Percentiles rank a stretch among this genome's conserved stretches.
Evolutionary conservation across 2,329 filamentous ascomycete species (phyloP).

Genomic region (Sclerotinia nivalis): DNA sequence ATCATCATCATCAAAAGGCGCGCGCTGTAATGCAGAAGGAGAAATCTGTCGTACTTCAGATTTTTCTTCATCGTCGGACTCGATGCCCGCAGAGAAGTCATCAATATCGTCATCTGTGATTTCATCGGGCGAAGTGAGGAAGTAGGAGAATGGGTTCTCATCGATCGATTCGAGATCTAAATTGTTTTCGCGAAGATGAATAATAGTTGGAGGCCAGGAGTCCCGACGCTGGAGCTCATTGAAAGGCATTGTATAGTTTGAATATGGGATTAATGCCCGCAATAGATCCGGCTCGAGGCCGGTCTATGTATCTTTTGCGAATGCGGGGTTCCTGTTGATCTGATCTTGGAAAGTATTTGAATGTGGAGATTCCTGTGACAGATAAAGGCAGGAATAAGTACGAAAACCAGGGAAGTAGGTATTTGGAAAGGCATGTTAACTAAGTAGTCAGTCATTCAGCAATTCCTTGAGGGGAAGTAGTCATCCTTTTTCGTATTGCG

Average conservation of each 20-base stretch:
- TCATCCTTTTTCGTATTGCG: conserved; percentile 31
- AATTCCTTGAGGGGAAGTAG: conserved; percentile 30
- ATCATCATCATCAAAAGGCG: conserved; percentile 27
- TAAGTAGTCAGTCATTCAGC: conserved; percentile 36
- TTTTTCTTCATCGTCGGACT: conserved; percentile 32
- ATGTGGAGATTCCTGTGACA: conserved; percentile 7
- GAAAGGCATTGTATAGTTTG: conserved; percentile 24
- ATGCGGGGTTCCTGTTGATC: conserved; percentile 16
- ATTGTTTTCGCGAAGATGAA: conserved; percentile 34
- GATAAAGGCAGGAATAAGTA: conserved; percentile 22
- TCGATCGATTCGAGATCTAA: conserved; percentile 36
- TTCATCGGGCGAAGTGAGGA: conserved; percentile 40
- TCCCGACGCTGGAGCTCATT: conserved; percentile 36
- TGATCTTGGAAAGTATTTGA: conserved; percentile 11
- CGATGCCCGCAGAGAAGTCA: conserved; percentile 41
- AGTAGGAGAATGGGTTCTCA: conserved; percentile 41
- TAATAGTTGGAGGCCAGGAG: conserved; percentile 42
- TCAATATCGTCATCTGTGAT: conserved; percentile 36
- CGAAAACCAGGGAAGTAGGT: conserved; percentile 24
- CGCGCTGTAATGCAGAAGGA: conserved; percentile 36
- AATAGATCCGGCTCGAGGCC: conserved; percentile 39
- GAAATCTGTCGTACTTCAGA: conserved; percentile 38
- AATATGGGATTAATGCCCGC: not conserved
- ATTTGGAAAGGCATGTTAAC: conserved; percentile 24
- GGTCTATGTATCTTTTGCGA: conserved; percentile 34